Conservation (phyloP, 2,329 filamentous ascomycete genomes). For the Aspergillus sp. region DNA sequence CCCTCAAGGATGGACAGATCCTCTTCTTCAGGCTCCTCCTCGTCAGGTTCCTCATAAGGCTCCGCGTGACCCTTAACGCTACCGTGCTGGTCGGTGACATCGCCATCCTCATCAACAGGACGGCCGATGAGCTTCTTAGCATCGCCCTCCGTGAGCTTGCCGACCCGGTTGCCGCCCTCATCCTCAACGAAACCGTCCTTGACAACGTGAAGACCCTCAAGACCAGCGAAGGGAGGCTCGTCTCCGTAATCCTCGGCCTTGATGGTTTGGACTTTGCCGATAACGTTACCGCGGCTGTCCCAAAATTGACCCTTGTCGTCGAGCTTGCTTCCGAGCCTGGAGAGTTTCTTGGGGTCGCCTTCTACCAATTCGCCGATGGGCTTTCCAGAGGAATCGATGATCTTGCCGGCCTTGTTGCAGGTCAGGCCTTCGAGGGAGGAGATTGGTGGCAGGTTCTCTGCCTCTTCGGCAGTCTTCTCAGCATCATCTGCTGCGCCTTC, state of each 20-base stretch:
- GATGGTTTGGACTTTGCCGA: slow-evolving; percentile 57
- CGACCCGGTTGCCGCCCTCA: slow-evolving; percentile 74
- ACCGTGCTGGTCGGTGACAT: slow-evolving; percentile 75
- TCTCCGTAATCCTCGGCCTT: slow-evolving; percentile 39
- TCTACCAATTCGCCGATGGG: slow-evolving; percentile 59
- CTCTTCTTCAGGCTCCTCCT: slow-evolving; percentile 49
- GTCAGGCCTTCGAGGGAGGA: slow-evolving; percentile 41
- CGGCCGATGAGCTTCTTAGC: slow-evolving; percentile 71
- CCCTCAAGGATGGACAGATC: slow-evolving; percentile 62
- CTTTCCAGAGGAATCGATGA: slow-evolving; percentile 44
- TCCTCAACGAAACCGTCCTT: slow-evolving; percentile 66
- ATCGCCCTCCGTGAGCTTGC: slow-evolving; percentile 69
- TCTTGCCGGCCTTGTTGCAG: slow-evolving; percentile 47
- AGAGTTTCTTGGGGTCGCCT: slow-evolving; percentile 64
- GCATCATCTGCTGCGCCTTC: slow-evolving; percentile 13
- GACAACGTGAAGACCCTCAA: slow-evolving; percentile 57
- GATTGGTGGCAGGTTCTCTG: slow-evolving; percentile 33
- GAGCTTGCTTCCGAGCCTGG: slow-evolving; percentile 36
- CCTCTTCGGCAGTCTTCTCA: slow-evolving; percentile 7
- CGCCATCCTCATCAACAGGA: slow-evolving; percentile 76
- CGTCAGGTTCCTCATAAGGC: slow-evolving; percentile 52
- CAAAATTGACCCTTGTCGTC: slow-evolving; percentile 65
- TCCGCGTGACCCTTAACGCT: slow-evolving; percentile 61
- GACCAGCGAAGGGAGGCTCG: slow-evolving; percentile 50
- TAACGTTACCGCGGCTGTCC: slow-evolving; percentile 63